Evolutionary conservation across 768 basidiomycete genomes (phyloP), one percentile per base, ranked within the genome.

Genomic region (Podaxis pistillaris): DNA sequence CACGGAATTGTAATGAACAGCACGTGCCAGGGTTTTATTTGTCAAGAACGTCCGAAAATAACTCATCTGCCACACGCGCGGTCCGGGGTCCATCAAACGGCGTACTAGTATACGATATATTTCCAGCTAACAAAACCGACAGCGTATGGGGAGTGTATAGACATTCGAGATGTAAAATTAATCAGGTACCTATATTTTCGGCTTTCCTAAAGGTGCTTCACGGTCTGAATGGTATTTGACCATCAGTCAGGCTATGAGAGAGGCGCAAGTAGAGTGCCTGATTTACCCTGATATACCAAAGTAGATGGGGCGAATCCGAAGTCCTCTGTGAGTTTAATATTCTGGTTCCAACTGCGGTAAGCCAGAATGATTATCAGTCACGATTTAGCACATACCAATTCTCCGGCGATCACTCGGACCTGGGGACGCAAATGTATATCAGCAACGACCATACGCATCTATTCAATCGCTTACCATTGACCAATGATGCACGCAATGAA

Each of bases 401-500:
- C 92, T 65, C 91, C 90, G 19, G 90, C 88, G 64, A 94, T 89
- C 15, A 93, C 88, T 56, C 93, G 88, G 58, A 94, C 82, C 91
- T 93, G 36, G 38, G 62, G 15, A 38, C 19, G 63, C 59, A 56
- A 41, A 60, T 46, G 19, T 38, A 49, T 52, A 38, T 62, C 37
- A 46, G 15, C 11, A 17, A 47, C 58, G 67, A 49, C 44, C 61
- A 55, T 41, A 65, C 33, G 7, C 15, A 52, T 46, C 9, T 24
- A 46, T 44, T 19, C 40, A 30, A 40, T 47, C 41, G n/a, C 83
- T 66, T 70, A 91, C 90, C 89, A 93, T 93, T 19, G 91, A 92
- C 91, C 91, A 94, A 70, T 94, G 93, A 74, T 94, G 93, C 26
- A 94, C 88, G 47, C 92, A 92, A 69, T 94, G 93, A 36, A 94